Conservation (phyloP, 1,284 basidiomycete species). For the Melampsora larici-populina region DNA sequence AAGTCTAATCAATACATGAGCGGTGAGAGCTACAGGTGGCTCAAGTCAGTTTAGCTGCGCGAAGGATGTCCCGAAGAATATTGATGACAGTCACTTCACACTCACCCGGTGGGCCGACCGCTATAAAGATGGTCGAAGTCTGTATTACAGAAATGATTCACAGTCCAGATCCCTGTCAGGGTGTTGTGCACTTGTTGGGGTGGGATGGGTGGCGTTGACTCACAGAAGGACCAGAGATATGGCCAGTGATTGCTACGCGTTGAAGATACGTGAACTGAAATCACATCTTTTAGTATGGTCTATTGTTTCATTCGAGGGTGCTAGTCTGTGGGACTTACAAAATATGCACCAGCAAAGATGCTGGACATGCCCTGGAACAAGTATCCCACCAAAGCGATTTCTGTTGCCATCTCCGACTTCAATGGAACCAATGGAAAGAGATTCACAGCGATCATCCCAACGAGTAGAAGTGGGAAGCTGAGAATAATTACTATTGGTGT, state of each 20-base stretch:
- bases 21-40: not conserved
- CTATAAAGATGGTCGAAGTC: not conserved
- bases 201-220: not conserved
- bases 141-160: not conserved
- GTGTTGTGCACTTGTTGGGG: too few species aligned
- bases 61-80: not conserved
- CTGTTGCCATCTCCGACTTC: not conserved
- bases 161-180: too few species aligned
- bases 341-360: not conserved
- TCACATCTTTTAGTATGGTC: not conserved
- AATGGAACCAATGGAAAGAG: not conserved
- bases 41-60: not conserved
- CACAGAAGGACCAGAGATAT: not conserved
- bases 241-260: not conserved
- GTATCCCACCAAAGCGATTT: not conserved
- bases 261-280: not conserved
- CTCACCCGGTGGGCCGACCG: not conserved
- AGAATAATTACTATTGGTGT: not conserved
- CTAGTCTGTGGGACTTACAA: not conserved
- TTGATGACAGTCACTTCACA: not conserved
- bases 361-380: not conserved
- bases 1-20: not conserved
- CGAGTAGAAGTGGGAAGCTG: not conserved
- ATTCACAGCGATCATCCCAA: not conserved
- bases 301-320: not conserved